phyloP scores from a whole-genome alignment of 106 monocot species.

The Allium sativum region DNA sequence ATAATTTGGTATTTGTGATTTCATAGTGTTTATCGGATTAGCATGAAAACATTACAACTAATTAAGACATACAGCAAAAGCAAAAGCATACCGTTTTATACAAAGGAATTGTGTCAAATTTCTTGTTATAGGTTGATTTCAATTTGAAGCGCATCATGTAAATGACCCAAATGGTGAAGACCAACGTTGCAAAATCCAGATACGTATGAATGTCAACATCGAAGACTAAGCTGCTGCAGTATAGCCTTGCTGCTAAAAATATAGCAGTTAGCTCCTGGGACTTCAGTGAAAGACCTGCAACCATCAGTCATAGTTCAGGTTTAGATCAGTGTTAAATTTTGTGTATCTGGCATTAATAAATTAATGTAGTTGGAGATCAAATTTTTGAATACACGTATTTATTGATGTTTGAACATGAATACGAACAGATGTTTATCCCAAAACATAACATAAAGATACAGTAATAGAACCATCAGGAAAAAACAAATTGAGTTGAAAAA shows the following conservation, averaged over 20 bases:
- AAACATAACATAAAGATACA: too few species aligned
- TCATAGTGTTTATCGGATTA: not conserved
- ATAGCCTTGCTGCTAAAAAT: slow-evolving; percentile 33
- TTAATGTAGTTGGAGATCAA: not conserved
- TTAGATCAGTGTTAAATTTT: not conserved
- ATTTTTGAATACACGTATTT: not conserved
- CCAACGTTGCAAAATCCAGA: slow-evolving; percentile 27
- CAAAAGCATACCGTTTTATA: not conserved
- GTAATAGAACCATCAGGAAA: too few species aligned
- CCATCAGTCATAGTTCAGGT: too few species aligned
- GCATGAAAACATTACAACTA: too few species aligned
- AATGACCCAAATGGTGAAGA: slow-evolving; percentile 38
- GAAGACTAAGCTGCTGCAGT: slow-evolving; percentile 20
- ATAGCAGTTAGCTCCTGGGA: slow-evolving; percentile 39
- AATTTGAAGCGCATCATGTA: slow-evolving; percentile 48
- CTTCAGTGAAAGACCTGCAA: slow-evolving; percentile 39
- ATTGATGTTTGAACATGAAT: not conserved
- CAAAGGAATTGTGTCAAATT: slow-evolving; percentile 27
- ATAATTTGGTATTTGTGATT: not conserved
- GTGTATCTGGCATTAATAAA: not conserved
- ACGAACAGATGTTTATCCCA: too few species aligned
- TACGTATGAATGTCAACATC: slow-evolving; percentile 33
- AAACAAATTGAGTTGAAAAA: too few species aligned
- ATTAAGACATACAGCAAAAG: not conserved
- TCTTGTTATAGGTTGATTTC: slow-evolving; percentile 30